These are phyloP conservation scores for Phlegmacium glaucopus DNA, from an alignment of 768 basidiomycete genomes.

Conservation along the genomic window DNA sequence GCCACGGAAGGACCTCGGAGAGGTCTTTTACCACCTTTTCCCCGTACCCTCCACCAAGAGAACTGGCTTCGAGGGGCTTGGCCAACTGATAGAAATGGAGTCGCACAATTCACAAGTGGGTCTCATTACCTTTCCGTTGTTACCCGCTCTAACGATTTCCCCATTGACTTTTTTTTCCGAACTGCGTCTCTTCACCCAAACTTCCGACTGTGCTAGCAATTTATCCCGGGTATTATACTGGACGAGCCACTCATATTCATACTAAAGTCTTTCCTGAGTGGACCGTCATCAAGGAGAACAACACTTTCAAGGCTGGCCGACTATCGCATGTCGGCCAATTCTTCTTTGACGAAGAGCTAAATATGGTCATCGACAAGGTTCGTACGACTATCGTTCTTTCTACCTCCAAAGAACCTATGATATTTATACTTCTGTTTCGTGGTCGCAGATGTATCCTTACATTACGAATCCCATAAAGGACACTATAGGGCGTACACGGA, in stretches of 20 bases:
- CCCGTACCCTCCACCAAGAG: slow-evolving; percentile 38
- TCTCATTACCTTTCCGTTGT: not conserved
- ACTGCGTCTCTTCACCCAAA: no score
- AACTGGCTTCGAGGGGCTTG: slow-evolving; percentile 52
- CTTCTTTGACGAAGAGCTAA: slow-evolving; percentile 55
- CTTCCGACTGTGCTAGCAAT: slow-evolving; percentile 31
- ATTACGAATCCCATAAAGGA: slow-evolving; percentile 45
- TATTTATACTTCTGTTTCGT: not conserved
- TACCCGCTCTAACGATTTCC: not conserved
- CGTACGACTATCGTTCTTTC: slow-evolving; percentile 3
- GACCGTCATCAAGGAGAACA: slow-evolving; percentile 36
- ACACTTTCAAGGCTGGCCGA: slow-evolving; percentile 41
- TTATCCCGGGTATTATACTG: slow-evolving; percentile 56
- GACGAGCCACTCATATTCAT: slow-evolving; percentile 54
- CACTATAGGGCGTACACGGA: slow-evolving; percentile 46
- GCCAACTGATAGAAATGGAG: slow-evolving; percentile 50
- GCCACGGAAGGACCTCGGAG: slow-evolving; percentile 42
- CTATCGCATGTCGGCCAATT: slow-evolving; percentile 50
- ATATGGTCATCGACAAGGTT: slow-evolving; percentile 45
- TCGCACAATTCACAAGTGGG: slow-evolving; percentile 51
- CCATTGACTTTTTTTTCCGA: not conserved
- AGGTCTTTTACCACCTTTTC: slow-evolving; percentile 42
- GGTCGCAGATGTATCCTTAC: slow-evolving; percentile 47
- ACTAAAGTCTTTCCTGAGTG: slow-evolving; percentile 53
- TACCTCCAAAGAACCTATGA: no score